Conservation (phyloP, 495 filamentous ascomycete genomes). For the Annulohypoxylon bovei region DNA sequence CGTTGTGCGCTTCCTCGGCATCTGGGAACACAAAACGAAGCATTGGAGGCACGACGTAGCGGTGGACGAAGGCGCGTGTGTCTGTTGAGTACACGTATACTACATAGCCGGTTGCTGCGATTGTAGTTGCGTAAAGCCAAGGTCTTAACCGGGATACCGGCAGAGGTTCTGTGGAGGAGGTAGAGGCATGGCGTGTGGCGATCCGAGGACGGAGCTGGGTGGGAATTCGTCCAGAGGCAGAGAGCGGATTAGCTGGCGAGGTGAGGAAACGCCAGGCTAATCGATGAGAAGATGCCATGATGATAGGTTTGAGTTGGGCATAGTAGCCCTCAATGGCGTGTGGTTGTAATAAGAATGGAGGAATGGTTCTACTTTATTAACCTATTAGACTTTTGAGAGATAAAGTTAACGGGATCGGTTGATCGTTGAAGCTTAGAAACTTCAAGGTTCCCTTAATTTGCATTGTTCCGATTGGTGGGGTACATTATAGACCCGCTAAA, state of each 20-base stretch:
- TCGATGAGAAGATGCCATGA: conserved; percentile 52
- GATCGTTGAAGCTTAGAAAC: conserved; percentile 1
- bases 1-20: conserved; percentile 90
- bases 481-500: not conserved
- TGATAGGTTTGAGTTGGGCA: conserved; percentile 42
- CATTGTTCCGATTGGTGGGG: not conserved
- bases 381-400: conserved; percentile 1
- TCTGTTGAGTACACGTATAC: conserved; percentile 87
- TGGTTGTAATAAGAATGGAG: conserved; percentile 2
- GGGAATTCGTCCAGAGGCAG: conserved; percentile 34
- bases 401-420: conserved; percentile 13
- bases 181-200: conserved; percentile 50
- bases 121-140: conserved; percentile 64
- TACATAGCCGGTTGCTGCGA: conserved; percentile 50
- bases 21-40: conserved; percentile 78
- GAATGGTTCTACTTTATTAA: not conserved
- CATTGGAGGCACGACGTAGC: conserved; percentile 78
- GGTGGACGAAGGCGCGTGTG: conserved; percentile 86
- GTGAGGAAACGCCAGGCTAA: conserved; percentile 47
- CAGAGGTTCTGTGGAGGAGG: conserved; percentile 49
- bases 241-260: conserved; percentile 44
- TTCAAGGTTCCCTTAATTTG: not conserved
- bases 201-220: conserved; percentile 29
- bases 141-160: conserved; percentile 56
- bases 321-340: conserved; percentile 54